Evolutionary conservation across 768 basidiomycete genomes (phyloP).

Genomic region (Tubosaeta brunneosetosa): DNA sequence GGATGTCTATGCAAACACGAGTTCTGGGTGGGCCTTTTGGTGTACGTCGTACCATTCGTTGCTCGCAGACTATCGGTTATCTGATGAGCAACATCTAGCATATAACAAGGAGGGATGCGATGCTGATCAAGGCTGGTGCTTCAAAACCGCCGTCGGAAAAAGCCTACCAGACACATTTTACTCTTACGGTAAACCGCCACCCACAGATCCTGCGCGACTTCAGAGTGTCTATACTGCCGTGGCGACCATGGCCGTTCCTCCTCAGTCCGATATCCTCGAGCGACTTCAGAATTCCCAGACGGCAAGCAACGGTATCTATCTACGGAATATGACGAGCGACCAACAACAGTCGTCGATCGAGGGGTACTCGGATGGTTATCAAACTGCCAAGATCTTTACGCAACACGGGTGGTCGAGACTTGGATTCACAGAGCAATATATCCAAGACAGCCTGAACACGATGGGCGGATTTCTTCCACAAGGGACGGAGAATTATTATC

Average conservation of each 20-base stretch:
- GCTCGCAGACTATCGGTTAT: not conserved
- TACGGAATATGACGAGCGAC: constrained; percentile 6
- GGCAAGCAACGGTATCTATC: not conserved
- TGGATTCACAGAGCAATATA: constrained; percentile 59
- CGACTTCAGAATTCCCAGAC: not conserved
- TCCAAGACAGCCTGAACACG: constrained; percentile 40
- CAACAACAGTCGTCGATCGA: constrained; percentile 18
- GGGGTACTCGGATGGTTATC: constrained; percentile 60
- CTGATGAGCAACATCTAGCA: constrained; percentile 31
- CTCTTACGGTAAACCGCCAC: constrained; percentile 37
- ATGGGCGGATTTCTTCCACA: constrained; percentile 5
- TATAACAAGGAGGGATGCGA: constrained; percentile 60
- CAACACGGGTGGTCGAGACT: constrained; percentile 43
- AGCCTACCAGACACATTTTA: constrained; percentile 56
- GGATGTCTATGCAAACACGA: constrained; percentile 49
- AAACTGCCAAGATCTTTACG: constrained; percentile 53
- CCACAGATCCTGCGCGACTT: constrained; percentile 18
- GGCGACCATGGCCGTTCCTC: constrained; percentile 9
- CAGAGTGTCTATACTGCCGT: constrained; percentile 18
- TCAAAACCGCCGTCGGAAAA: constrained; percentile 53
- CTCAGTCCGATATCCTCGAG: constrained; percentile 12
- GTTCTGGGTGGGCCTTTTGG: constrained; percentile 71
- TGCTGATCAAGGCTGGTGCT: constrained; percentile 64
- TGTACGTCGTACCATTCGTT: constrained; percentile 35
- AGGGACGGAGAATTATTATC: constrained; percentile 12